phyloP scores from a whole-genome alignment of 345 rosid species.

The Xanthoceras sorbifolium region DNA sequence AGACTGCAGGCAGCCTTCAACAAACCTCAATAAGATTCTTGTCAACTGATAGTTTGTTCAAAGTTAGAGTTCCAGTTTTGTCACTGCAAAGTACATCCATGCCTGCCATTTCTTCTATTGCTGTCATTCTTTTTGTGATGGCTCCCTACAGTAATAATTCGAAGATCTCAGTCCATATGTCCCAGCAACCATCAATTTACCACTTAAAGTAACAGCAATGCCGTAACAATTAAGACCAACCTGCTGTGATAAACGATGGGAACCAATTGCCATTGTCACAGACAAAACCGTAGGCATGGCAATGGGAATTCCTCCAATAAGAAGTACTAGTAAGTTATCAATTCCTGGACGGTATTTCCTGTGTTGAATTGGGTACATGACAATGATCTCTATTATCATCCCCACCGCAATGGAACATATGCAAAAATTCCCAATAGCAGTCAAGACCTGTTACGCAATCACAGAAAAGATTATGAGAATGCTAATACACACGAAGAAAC shows the following conservation, averaged over 20 bases:
- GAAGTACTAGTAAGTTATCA: slow-evolving; percentile 70
- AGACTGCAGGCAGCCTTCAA: too few relatives aligned
- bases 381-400: slow-evolving; percentile 74
- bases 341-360: slow-evolving; percentile 82
- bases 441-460: slow-evolving; percentile 55
- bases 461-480: background rate
- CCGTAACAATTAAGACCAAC: slow-evolving; percentile 26
- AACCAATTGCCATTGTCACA: slow-evolving; percentile 73
- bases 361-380: slow-evolving; percentile 88
- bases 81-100: slow-evolving; percentile 77
- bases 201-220: background rate
- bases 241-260: slow-evolving; percentile 66
- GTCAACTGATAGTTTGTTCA: slow-evolving; percentile 63
- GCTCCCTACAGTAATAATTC: slow-evolving; percentile 48
- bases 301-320: slow-evolving; percentile 73
- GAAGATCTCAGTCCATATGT: background rate
- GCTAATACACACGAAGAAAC: background rate
- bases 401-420: slow-evolving; percentile 87
- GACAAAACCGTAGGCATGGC: slow-evolving; percentile 78
- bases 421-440: slow-evolving; percentile 89
- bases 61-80: slow-evolving; percentile 68
- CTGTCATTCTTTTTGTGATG: slow-evolving; percentile 76
- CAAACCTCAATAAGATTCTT: slow-evolving; percentile 63
- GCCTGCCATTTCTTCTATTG: slow-evolving; percentile 79
- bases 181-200: slow-evolving; percentile 6